A percentile compares a stretch with the other conserved stretches of the same genome.
Evolutionary conservation across 129 eudicot species (phyloP).

Genomic region (Flaveria brownii): DNA sequence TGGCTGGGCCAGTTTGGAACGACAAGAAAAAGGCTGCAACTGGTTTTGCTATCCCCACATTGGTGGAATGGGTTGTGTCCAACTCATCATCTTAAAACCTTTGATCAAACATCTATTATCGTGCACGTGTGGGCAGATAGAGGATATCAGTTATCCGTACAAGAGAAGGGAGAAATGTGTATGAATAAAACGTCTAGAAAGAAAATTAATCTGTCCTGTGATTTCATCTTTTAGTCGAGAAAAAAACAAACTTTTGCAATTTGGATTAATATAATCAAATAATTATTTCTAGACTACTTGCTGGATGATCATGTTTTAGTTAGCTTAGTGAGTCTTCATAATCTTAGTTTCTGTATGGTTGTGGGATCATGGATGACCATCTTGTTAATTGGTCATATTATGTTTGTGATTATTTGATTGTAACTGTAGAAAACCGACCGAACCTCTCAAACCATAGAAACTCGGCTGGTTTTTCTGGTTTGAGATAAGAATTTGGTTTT

Average conservation of each 20-base stretch:
- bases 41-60: conserved; percentile 76
- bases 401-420: neutral
- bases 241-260: neutral
- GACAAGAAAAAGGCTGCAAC: conserved; percentile 88
- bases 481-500: too few relatives aligned
- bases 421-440: neutral
- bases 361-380: neutral
- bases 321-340: neutral
- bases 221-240: conserved; percentile 1
- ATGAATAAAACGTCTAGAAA: conserved; percentile 12
- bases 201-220: conserved; percentile 5
- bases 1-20: conserved; percentile 94
- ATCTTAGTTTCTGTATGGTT: neutral
- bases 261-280: neutral
- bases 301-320: neutral
- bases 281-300: neutral
- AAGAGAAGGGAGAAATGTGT: neutral
- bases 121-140: neutral
- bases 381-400: too few relatives aligned
- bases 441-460: too few relatives aligned
- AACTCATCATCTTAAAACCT: conserved; percentile 53
- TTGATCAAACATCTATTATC: neutral
- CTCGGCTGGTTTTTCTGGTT: too few relatives aligned
- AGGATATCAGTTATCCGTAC: neutral
- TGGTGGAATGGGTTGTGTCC: conserved; percentile 89